These are phyloP conservation scores for Aaosphaeria arxii DNA, from an alignment of 2,329 filamentous ascomycete genomes.

Conservation along the genomic window DNA sequence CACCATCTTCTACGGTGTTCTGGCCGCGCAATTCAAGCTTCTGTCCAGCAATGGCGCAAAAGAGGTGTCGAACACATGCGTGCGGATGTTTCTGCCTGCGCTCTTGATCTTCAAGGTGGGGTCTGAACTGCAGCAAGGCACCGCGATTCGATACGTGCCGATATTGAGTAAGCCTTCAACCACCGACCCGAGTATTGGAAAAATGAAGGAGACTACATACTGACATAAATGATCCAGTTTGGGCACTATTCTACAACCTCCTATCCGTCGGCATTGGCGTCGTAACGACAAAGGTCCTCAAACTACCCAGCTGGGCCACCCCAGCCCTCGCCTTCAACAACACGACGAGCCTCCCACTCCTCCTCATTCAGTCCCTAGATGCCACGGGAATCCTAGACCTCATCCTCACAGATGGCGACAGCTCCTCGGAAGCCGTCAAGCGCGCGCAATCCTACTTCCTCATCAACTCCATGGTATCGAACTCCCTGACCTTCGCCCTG, in stretches of 20 bases:
- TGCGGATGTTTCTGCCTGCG: slow-evolving; percentile 54
- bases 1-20: slow-evolving; percentile 52
- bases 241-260: slow-evolving; percentile 51
- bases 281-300: slow-evolving; percentile 43
- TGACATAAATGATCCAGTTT: slow-evolving; percentile 35
- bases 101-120: slow-evolving; percentile 54
- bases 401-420: slow-evolving; percentile 45
- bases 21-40: slow-evolving; percentile 50
- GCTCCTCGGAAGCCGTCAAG: slow-evolving; percentile 48
- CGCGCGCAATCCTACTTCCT: slow-evolving; percentile 65
- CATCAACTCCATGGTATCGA: slow-evolving; percentile 62
- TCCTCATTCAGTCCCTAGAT: slow-evolving; percentile 52
- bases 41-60: slow-evolving; percentile 48
- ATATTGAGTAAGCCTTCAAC: slow-evolving; percentile 43
- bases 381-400: slow-evolving; percentile 56
- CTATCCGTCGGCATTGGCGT: slow-evolving; percentile 49
- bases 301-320: slow-evolving; percentile 53
- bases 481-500: slow-evolving; percentile 62
- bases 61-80: slow-evolving; percentile 52
- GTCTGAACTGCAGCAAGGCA: slow-evolving; percentile 48
- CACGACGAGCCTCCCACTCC: slow-evolving; percentile 53
- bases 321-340: slow-evolving; percentile 58
- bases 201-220: neutral
- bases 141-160: slow-evolving; percentile 47
- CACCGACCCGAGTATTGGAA: neutral